A percentile compares a stretch with the other conserved stretches of the same genome.
phyloP scores from a whole-genome alignment of 768 basidiomycete species.

The Serpula lacrymans region DNA sequence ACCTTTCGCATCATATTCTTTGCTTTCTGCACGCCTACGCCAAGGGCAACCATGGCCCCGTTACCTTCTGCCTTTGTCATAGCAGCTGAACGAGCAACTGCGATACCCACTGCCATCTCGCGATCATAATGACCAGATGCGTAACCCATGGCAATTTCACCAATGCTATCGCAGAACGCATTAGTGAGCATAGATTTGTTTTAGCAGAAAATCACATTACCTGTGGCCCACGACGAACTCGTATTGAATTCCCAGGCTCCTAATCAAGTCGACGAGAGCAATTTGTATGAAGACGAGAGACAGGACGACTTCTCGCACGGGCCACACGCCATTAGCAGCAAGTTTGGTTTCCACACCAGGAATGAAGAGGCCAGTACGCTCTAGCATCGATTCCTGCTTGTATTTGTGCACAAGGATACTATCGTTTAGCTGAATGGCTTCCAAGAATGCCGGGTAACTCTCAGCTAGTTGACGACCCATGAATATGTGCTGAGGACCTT shows the following conservation, averaged over 20 bases:
- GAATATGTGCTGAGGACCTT: slow-evolving; percentile 32
- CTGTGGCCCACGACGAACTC: slow-evolving; percentile 32
- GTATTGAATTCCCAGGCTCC: slow-evolving; percentile 27
- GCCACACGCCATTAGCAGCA: slow-evolving; percentile 25
- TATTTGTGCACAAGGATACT: slow-evolving; percentile 26
- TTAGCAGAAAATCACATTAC: slow-evolving; percentile 7
- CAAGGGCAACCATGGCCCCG: slow-evolving; percentile 33
- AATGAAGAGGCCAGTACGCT: slow-evolving; percentile 31
- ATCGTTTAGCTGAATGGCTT: slow-evolving; percentile 28
- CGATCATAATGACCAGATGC: slow-evolving; percentile 34
- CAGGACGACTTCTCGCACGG: slow-evolving; percentile 29
- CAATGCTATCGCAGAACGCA: too few relatives aligned
- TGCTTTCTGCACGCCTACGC: slow-evolving; percentile 29
- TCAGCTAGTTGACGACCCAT: slow-evolving; percentile 36
- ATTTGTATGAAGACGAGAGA: slow-evolving; percentile 32
- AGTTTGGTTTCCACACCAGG: slow-evolving; percentile 21
- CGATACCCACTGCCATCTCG: slow-evolving; percentile 31
- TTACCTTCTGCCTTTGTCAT: slow-evolving; percentile 32
- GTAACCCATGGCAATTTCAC: slow-evolving; percentile 36
- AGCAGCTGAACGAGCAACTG: slow-evolving; percentile 32
- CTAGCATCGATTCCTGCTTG: slow-evolving; percentile 27
- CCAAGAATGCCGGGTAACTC: slow-evolving; percentile 27
- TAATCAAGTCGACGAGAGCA: slow-evolving; percentile 31
- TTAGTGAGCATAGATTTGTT: too few relatives aligned
- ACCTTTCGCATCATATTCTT: slow-evolving; percentile 30